Base-by-base conservation (phyloP, 805 yeast species). In the Jamesozyma lodderae region DNA sequence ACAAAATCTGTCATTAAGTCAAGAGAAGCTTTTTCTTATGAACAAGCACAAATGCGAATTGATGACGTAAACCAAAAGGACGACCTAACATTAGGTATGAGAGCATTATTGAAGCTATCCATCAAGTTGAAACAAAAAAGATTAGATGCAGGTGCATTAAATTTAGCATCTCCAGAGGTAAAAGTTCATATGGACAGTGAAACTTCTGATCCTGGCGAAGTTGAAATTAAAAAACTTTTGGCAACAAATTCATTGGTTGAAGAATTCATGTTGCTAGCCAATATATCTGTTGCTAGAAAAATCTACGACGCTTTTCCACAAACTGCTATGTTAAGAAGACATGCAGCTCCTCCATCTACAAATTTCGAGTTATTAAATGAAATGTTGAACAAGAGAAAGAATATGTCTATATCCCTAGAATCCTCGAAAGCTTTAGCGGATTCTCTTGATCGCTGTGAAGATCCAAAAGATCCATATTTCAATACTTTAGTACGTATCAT, bases 311-410 rank as follows among this genome's bases (percentile, higher is more conserved):
- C 95, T 3, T 88, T 80, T 58, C 98, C 98, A 4, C 98, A 92
- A 61, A 88, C 96, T 4, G 98, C 99, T 7, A 86, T 92, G 96
- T 67, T 92, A 43, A 81, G 98, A 73, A 79, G 98, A 55, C 99
- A 92, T 59, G 95, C 88, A 8, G 75, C 96, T n/a, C 98, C 99
- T 15, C 96, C 97, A 17, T 77, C 87, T 1, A 79, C 95, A 2
- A 90, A 88, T 51, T 92, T 92, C 58, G 98, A 92, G 55, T 69
- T 71, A 14, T 68, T 92, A 46, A 87, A 88, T 59, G 95, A 90
- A 52, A 88, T 88, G 81, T 68, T 92, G 39, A 75, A 86, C 41
- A 80, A 79, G 11, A 73, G 86, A 42, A 90, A 88, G 54, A 78
- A 79, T 21, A 66, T 85, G 77, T 56, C 77, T 13, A 70, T 92